Percentiles rank a stretch among this genome's conserved stretches.
Conservation (phyloP, 371 early-diverging fungal species). For the Homolaphlyctis polyrhiza region DNA sequence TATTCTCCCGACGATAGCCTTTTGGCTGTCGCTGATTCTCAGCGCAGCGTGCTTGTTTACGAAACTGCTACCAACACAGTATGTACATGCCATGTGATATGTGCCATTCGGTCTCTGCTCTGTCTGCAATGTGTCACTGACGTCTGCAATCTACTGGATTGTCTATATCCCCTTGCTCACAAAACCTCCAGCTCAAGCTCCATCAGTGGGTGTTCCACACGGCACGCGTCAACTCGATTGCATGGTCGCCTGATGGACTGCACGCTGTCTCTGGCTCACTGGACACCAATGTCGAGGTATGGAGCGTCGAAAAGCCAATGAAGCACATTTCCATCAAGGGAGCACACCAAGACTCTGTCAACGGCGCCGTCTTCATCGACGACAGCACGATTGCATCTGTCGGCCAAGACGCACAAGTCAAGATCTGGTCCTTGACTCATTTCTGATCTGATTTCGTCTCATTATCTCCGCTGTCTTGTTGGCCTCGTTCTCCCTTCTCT, state of each 20-base stretch:
- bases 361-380: slow-evolving; percentile 63
- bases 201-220: slow-evolving; percentile 87
- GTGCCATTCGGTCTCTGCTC: too few relatives aligned
- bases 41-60: slow-evolving; percentile 75
- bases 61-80: slow-evolving; percentile 51
- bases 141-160: not conserved
- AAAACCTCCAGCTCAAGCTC: slow-evolving; percentile 38
- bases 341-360: slow-evolving; percentile 80
- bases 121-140: not conserved
- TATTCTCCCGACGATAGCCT: slow-evolving; percentile 65
- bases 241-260: slow-evolving; percentile 72
- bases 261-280: slow-evolving; percentile 78
- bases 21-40: slow-evolving; percentile 78
- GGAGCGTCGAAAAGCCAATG: slow-evolving; percentile 76
- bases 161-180: not conserved
- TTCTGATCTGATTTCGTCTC: not conserved
- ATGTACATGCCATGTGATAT: too few relatives aligned
- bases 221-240: slow-evolving; percentile 72
- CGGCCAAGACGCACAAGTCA: slow-evolving; percentile 81
- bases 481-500: not conserved
- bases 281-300: slow-evolving; percentile 87
- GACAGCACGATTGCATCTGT: slow-evolving; percentile 61
- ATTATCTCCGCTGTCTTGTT: not conserved
- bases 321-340: slow-evolving; percentile 72
- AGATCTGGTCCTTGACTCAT: slow-evolving; percentile 36